phyloP scores from a whole-genome alignment of 1,284 basidiomycete genomes.

The Ustilago vetiveriae region DNA sequence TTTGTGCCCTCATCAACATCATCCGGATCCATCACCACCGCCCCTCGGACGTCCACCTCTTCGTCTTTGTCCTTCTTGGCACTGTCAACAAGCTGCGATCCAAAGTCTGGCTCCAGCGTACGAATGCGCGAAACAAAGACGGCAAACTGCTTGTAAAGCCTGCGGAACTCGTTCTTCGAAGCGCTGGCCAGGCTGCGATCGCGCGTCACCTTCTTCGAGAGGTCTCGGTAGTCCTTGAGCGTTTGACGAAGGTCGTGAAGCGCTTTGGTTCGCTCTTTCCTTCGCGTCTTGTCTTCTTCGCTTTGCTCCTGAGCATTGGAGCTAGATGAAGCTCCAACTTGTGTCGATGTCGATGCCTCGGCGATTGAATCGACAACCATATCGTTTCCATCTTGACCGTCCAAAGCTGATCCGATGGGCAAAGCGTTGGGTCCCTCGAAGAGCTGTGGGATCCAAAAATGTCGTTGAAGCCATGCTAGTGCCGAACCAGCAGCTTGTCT shows the following conservation, averaged over 20 bases:
- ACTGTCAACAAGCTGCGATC: constrained; percentile 22
- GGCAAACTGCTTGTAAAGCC: constrained; percentile 34
- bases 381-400: neutral
- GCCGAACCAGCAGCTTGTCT: constrained; percentile 75
- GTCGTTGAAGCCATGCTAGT: constrained; percentile 54
- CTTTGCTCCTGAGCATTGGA: neutral
- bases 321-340: neutral
- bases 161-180: constrained; percentile 24
- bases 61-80: constrained; percentile 26
- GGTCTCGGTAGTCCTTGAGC: constrained; percentile 46
- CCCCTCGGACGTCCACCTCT: constrained; percentile 11
- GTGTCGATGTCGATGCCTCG: constrained; percentile 9
- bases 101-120: constrained; percentile 30
- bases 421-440: constrained; percentile 16
- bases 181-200: constrained; percentile 50
- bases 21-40: constrained; percentile 25
- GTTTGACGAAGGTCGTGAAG: constrained; percentile 24
- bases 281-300: constrained; percentile 12
- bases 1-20: constrained; percentile 42
- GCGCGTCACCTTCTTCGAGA: constrained; percentile 45
- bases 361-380: constrained; percentile 17
- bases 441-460: constrained; percentile 57
- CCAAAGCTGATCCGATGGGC: neutral
- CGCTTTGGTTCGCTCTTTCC: constrained; percentile 22
- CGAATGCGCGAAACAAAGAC: constrained; percentile 32